Percentiles rank a stretch among this genome's conserved stretches.
Evolutionary conservation across 2,329 filamentous ascomycete species (phyloP).

Genomic region (Lachnellula hyalina): DNA sequence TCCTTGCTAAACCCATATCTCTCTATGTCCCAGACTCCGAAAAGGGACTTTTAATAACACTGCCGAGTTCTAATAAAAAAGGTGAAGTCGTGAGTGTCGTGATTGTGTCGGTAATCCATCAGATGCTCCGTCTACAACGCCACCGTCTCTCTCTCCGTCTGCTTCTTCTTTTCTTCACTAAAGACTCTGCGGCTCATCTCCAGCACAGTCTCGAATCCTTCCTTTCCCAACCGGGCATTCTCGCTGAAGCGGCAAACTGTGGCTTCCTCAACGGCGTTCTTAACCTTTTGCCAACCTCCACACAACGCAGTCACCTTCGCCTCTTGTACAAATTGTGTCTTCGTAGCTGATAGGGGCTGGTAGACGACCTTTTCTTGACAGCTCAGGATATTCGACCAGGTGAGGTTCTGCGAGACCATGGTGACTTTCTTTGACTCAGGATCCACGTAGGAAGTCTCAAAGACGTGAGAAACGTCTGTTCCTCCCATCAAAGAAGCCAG

Average conservation of each 20-base stretch:
- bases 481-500: conserved; percentile 74
- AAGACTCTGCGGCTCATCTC: conserved; percentile 91
- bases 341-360: conserved; percentile 52
- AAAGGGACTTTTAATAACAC: conserved; percentile 14
- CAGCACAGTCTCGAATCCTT: conserved; percentile 92
- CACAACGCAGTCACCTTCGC: conserved; percentile 91
- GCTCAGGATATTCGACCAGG: conserved; percentile 81
- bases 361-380: conserved; percentile 94
- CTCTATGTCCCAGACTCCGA: background rate
- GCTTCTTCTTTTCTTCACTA: conserved; percentile 65
- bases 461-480: conserved; percentile 79
- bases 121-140: conserved; percentile 1
- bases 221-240: conserved; percentile 83
- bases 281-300: conserved; percentile 95
- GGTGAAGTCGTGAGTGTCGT: conserved; percentile 8
- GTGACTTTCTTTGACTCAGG: conserved; percentile 78
- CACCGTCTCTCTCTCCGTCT: conserved; percentile 12
- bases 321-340: conserved; percentile 80
- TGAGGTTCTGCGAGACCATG: conserved; percentile 94
- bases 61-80: conserved; percentile 5
- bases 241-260: conserved; percentile 85
- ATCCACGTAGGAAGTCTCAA: conserved; percentile 94
- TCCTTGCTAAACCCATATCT: background rate
- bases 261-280: conserved; percentile 91
- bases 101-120: background rate